Evolutionary conservation across 805 yeast species (phyloP).

Genomic region (Pichia occidentalis): DNA sequence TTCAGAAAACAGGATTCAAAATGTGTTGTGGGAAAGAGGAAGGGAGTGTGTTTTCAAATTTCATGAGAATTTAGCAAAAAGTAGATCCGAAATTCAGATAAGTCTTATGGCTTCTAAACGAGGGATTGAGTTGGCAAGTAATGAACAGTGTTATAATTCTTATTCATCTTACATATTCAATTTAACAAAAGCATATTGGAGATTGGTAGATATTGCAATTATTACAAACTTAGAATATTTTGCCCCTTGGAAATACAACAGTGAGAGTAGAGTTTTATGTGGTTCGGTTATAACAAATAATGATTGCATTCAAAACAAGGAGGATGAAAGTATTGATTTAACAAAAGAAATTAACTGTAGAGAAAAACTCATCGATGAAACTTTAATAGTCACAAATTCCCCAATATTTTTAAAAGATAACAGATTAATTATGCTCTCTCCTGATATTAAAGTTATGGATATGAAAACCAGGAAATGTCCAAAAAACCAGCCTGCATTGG

Average conservation of each 20-base stretch:
- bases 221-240: conserved; percentile 2
- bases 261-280: neutral
- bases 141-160: neutral
- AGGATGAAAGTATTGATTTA: neutral
- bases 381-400: conserved; percentile 5
- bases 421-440: conserved; percentile 7
- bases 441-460: conserved; percentile 13
- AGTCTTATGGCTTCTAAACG: no score
- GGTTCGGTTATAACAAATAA: neutral
- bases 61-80: neutral
- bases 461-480: conserved; percentile 2
- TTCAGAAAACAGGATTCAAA: neutral
- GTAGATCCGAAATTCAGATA: neutral
- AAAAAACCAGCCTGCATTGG: no score
- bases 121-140: neutral
- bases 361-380: neutral
- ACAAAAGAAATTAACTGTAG: neutral
- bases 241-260: conserved; percentile 5
- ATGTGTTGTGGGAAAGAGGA: conserved; percentile 3
- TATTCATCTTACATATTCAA: conserved; percentile 1
- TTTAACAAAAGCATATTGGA: conserved; percentile 1
- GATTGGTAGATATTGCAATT: neutral
- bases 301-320: neutral
- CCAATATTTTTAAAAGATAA: conserved; percentile 8
- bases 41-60: conserved; percentile 1